Conservation (phyloP, 352 stramenopile species). For the Bremia lactucae region DNA sequence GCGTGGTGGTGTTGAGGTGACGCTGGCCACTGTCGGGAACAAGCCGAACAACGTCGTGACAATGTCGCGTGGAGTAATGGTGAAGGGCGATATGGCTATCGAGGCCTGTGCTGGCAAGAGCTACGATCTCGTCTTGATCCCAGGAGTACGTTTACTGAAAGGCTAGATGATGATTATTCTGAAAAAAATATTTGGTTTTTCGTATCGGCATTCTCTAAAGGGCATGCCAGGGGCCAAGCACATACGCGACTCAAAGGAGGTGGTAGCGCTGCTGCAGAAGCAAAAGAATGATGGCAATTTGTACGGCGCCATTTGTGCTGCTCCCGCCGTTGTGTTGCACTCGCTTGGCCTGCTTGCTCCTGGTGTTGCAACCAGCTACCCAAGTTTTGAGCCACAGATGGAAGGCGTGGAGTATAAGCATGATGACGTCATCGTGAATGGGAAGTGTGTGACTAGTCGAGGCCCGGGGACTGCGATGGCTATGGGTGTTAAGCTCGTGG, state of each 20-base stretch:
- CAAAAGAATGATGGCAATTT: constrained; percentile 53
- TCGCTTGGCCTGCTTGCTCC: constrained; percentile 41
- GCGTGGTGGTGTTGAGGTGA: constrained; percentile 56
- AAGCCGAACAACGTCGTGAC: constrained; percentile 56
- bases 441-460: constrained; percentile 70
- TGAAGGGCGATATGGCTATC: constrained; percentile 60
- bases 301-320: constrained; percentile 71
- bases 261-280: constrained; percentile 46
- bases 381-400: constrained; percentile 58
- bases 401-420: constrained; percentile 33
- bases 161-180: constrained; percentile 1
- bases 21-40: constrained; percentile 44
- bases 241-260: constrained; percentile 49
- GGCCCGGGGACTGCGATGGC: constrained; percentile 70
- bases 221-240: constrained; percentile 57
- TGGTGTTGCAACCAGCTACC: constrained; percentile 50
- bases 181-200: background rate
- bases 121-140: constrained; percentile 62
- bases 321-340: constrained; percentile 60
- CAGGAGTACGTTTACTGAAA: constrained; percentile 31
- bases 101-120: constrained; percentile 38
- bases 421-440: constrained; percentile 54
- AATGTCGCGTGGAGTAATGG: constrained; percentile 61
- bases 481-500: constrained; percentile 75
- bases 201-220: constrained; percentile 13